Percentiles rank a stretch among this genome's conserved stretches.
phyloP scores from a whole-genome alignment of 495 filamentous ascomycete species.

The Amphirosellinia nigrospora region DNA sequence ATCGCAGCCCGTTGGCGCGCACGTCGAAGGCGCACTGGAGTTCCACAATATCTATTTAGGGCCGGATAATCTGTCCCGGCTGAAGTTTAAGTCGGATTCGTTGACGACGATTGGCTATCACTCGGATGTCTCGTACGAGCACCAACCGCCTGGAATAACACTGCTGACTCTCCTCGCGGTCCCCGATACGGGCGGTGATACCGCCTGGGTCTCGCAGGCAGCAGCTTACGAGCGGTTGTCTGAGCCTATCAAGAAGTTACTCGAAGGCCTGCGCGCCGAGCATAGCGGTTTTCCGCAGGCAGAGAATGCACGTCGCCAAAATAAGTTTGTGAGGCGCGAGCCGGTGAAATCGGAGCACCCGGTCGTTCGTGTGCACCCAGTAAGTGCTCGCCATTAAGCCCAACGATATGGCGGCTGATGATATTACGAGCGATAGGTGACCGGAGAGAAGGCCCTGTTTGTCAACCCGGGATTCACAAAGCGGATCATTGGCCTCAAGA shows the following conservation, averaged over 20 bases:
- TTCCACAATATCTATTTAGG: conserved; percentile 58
- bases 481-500: conserved; percentile 73
- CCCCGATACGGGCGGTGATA: conserved; percentile 77
- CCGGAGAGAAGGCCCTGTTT: conserved; percentile 80
- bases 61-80: conserved; percentile 51
- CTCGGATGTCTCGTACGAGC: conserved; percentile 70
- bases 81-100: conserved; percentile 51
- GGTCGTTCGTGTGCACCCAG: conserved; percentile 71
- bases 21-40: conserved; percentile 51
- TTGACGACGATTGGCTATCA: conserved; percentile 52
- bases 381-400: conserved; percentile 15
- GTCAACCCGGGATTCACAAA: conserved; percentile 83
- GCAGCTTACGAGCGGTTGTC: conserved; percentile 76
- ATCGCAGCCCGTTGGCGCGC: conserved; percentile 49
- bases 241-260: conserved; percentile 69
- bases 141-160: conserved; percentile 80
- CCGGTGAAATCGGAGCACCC: conserved; percentile 72
- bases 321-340: conserved; percentile 69
- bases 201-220: conserved; percentile 75
- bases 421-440: conserved; percentile 50
- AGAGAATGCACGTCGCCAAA: conserved; percentile 63
- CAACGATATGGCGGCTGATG: neutral
- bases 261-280: conserved; percentile 72
- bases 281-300: conserved; percentile 78
- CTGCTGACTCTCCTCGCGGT: conserved; percentile 72